These are phyloP conservation scores for Euphorbia peplus DNA, from an alignment of 345 rosid genomes.

Conservation along the genomic window DNA sequence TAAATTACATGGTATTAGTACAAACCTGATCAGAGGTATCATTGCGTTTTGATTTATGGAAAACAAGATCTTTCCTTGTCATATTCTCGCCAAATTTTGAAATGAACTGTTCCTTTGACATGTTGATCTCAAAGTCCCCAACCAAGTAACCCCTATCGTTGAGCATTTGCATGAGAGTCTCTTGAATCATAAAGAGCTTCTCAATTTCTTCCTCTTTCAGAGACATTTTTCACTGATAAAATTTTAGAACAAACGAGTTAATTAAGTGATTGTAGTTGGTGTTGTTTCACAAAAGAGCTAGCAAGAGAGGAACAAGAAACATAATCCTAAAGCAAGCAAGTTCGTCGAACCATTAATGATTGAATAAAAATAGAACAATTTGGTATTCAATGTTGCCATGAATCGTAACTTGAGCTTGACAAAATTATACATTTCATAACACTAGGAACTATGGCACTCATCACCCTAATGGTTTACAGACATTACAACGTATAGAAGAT, in stretches of 20 bases:
- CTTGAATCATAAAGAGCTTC: constrained; percentile 55
- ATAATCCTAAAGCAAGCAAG: neutral
- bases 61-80: constrained; percentile 86
- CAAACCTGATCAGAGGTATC: constrained; percentile 64
- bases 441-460: no score
- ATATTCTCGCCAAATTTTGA: constrained; percentile 64
- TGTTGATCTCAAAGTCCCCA: constrained; percentile 54
- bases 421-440: no score
- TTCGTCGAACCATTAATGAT: neutral
- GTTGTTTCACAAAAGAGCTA: no score
- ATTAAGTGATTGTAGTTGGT: neutral
- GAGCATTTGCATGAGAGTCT: constrained; percentile 78
- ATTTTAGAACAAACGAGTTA: neutral
- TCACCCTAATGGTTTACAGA: no score
- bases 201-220: constrained; percentile 66
- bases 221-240: constrained; percentile 35
- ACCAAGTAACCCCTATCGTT: constrained; percentile 74
- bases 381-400: no score
- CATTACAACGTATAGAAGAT: no score
- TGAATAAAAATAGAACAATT: no score
- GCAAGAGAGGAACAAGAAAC: neutral
- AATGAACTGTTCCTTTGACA: constrained; percentile 47
- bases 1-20: neutral
- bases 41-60: constrained; percentile 52
- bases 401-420: no score